These are phyloP conservation scores for Candida jianshihensis DNA, from an alignment of 805 yeast species.

Conservation along the genomic window DNA sequence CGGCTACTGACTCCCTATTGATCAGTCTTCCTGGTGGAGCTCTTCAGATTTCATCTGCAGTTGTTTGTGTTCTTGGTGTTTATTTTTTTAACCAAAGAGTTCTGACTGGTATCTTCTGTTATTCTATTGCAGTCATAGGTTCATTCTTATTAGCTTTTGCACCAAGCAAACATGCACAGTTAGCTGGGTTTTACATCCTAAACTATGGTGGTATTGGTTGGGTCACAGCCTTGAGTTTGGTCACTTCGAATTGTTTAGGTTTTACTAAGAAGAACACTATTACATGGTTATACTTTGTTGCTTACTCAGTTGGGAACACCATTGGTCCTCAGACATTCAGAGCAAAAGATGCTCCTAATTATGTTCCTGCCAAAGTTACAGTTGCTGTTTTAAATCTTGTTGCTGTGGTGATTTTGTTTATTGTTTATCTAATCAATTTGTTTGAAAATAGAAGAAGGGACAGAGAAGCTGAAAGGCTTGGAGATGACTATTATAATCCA, in stretches of 20 bases:
- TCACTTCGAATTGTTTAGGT: slow-evolving; percentile 69
- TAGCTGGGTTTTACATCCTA: slow-evolving; percentile 24
- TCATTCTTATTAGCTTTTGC: slow-evolving; percentile 28
- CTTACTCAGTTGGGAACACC: slow-evolving; percentile 61
- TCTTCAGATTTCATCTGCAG: no score
- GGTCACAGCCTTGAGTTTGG: no score
- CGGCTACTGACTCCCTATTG: no score
- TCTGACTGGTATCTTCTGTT: no score
- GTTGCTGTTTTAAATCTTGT: no score
- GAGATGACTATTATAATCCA: slow-evolving; percentile 15
- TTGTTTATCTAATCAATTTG: slow-evolving; percentile 24
- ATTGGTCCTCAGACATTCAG: slow-evolving; percentile 71
- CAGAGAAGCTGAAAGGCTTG: slow-evolving; percentile 21
- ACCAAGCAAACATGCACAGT: slow-evolving; percentile 18
- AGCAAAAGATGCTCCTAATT: slow-evolving; percentile 50
- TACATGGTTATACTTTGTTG: slow-evolving; percentile 52
- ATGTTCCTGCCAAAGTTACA: slow-evolving; percentile 49
- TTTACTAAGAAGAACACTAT: slow-evolving; percentile 66
- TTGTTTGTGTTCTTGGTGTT: no score
- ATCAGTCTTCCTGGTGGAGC: no score
- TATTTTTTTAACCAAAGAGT: no score
- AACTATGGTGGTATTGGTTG: slow-evolving; percentile 30
- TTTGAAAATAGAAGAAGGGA: slow-evolving; percentile 40
- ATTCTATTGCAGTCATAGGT: slow-evolving; percentile 21
- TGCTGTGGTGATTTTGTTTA: no score